A percentile compares a stretch with the other conserved stretches of the same genome.
These are phyloP conservation scores for Euphorbia pulcherrima DNA, from an alignment of 345 rosid species.

Conservation along the genomic window DNA sequence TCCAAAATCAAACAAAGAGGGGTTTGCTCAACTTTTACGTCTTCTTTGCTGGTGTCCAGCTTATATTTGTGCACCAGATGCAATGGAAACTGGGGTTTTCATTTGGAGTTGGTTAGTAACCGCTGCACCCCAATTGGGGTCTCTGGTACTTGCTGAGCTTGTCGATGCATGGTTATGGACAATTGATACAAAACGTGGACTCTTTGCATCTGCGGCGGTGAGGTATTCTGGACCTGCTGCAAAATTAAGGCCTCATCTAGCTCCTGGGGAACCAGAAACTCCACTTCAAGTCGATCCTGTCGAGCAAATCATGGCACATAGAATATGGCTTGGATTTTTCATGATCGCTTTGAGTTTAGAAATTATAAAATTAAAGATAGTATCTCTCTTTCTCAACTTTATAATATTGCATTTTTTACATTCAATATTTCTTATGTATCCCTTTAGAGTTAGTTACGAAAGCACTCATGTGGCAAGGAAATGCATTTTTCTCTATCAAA, in stretches of 20 bases:
- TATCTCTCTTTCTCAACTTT: not conserved
- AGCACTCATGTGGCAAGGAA: not conserved
- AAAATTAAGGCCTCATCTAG: slow-evolving; percentile 88
- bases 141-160: slow-evolving; percentile 93
- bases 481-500: slow-evolving; percentile 1
- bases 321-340: slow-evolving; percentile 91
- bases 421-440: not conserved
- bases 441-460: not conserved
- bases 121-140: slow-evolving; percentile 90
- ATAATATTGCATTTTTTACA: not conserved
- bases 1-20: slow-evolving; percentile 75
- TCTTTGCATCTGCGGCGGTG: slow-evolving; percentile 89
- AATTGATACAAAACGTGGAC: slow-evolving; percentile 92
- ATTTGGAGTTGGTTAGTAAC: slow-evolving; percentile 99
- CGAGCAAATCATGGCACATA: slow-evolving; percentile 92
- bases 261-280: slow-evolving; percentile 86
- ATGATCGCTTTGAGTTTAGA: slow-evolving; percentile 94
- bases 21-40: slow-evolving; percentile 87
- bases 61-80: slow-evolving; percentile 84
- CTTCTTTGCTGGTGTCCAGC: slow-evolving; percentile 99
- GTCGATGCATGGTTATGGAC: slow-evolving; percentile 99
- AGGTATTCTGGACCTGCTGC: slow-evolving; percentile 87
- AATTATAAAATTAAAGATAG: slow-evolving; percentile 12
- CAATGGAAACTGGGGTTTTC: slow-evolving; percentile 96
- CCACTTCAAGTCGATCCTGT: slow-evolving; percentile 70